Percentiles rank a stretch among this genome's conserved stretches.
phyloP scores from a whole-genome alignment of 768 basidiomycete species.

The Boletus reticulatus region DNA sequence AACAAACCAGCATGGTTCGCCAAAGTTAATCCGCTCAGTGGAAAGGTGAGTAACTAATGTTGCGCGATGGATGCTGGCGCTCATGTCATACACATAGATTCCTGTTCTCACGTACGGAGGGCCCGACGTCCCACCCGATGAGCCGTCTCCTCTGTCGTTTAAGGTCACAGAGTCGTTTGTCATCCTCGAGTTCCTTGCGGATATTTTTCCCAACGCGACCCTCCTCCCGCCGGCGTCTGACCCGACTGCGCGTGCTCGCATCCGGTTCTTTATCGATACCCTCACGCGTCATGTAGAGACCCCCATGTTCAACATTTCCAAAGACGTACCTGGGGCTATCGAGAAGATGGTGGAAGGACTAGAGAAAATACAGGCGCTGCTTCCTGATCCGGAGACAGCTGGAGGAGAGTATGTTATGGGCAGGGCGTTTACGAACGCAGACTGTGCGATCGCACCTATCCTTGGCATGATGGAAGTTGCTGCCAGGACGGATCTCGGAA shows the following conservation, averaged over 20 bases:
- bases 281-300: conserved; percentile 40
- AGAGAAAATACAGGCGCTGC: conserved; percentile 5
- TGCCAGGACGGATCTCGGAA: conserved; percentile 48
- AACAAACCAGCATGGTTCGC: conserved; percentile 71
- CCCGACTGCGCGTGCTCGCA: conserved; percentile 52
- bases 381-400: conserved; percentile 37
- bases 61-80: too few relatives aligned
- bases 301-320: conserved; percentile 31
- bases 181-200: conserved; percentile 64
- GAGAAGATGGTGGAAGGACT: conserved; percentile 1
- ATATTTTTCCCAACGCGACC: conserved; percentile 44
- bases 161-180: conserved; percentile 65
- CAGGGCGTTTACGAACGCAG: conserved; percentile 55
- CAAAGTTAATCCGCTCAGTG: conserved; percentile 54
- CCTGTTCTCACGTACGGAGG: conserved; percentile 62
- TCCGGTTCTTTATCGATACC: conserved; percentile 58
- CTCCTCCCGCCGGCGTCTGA: conserved; percentile 47
- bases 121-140: conserved; percentile 46
- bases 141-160: conserved; percentile 54
- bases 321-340: conserved; percentile 2
- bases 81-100: conserved; percentile 34
- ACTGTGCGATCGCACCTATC: conserved; percentile 57
- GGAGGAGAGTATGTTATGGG: conserved; percentile 36
- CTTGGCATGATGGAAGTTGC: conserved; percentile 42
- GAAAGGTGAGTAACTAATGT: conserved; percentile 44